Base-by-base conservation (phyloP, 441 rosid species). In the Aleurites moluccanus region DNA sequence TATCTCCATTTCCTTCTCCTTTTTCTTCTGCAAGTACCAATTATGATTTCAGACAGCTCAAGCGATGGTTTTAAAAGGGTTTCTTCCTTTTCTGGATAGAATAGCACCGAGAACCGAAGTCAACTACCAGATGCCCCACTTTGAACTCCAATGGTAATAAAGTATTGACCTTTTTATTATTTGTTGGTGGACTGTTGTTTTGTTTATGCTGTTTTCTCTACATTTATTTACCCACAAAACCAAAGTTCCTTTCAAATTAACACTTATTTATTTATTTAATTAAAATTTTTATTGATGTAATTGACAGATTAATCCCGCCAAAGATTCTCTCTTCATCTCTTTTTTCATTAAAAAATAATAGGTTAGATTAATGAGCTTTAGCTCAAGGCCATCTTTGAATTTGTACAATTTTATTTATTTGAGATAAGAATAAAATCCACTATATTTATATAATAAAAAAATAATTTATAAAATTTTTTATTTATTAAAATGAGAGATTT, bases 1-100 rank as follows among this genome's bases (percentile, higher is more conserved):
- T 40, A 62, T 80, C 82, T 88, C 90, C 92, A 88, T 85, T 56
- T 73, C 53, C 52, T 28, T 44, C 16, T 47, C 42, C 23, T 25
- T 25, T 61, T 40, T 35, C 6, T 38, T 8, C 64, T 27, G 16
- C 21, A n/a, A 9, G 23, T 59, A 6, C 25, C 9, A 5, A 11
- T 10, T 20, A n/a, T 20, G 5, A 11, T n/a, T 21, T 3, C 35
- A 38, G 33, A 47, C 44, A 18, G 56, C n/a, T 7, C 35, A 9
- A 35, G 2, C 49, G 8, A n/a, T 35, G 49, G 35, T 0, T 33
- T 68, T 30, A 56, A 57, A 56, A 8, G 66, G 40, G 52, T 42
- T 25, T 25, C 8, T 55, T 38, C 49, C 21, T 55, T 35, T 66
- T 47, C 6, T n/a, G 40, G 40, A 9, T 18, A 13, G 30, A 10